phyloP scores from a whole-genome alignment of 495 filamentous ascomycete species.

The Xylaria palmicola region DNA sequence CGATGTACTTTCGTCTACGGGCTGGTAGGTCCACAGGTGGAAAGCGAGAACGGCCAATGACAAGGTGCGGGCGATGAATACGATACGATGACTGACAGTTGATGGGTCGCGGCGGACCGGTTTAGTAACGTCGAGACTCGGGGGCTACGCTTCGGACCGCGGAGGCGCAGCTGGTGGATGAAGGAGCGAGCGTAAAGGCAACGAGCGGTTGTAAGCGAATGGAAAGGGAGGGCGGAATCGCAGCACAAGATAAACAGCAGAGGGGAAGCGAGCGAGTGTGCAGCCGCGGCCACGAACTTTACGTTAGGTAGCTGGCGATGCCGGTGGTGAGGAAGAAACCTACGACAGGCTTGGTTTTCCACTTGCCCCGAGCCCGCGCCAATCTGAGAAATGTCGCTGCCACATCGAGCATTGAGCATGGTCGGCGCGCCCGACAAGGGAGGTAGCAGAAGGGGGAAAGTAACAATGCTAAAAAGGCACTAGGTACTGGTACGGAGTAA shows the following conservation, averaged over 20 bases:
- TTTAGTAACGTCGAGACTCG: not conserved
- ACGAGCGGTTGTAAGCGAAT: not conserved
- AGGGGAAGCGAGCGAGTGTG: not conserved
- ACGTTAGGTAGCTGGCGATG: not conserved
- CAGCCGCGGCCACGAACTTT: not conserved
- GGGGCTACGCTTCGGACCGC: not conserved
- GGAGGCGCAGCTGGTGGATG: not conserved
- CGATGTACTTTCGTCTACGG: not conserved
- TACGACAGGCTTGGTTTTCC: not conserved
- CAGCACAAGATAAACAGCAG: not conserved
- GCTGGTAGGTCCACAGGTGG: not conserved
- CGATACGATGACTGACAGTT: conserved; percentile 8
- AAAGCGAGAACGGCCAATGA: not conserved
- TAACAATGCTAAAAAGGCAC: no score
- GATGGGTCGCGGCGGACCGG: not conserved
- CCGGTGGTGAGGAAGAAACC: not conserved
- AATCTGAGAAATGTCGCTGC: not conserved
- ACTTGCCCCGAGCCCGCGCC: not conserved
- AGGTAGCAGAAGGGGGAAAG: no score
- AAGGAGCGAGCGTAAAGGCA: not conserved
- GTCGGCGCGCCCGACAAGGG: no score
- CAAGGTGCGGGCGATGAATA: not conserved
- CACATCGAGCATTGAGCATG: conserved; percentile 9
- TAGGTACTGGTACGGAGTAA: no score
- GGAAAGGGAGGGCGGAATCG: not conserved